Evolutionary conservation across 805 yeast genomes (phyloP), one percentile per base, ranked within the genome.

Genomic region (Pichia cabralensis): DNA sequence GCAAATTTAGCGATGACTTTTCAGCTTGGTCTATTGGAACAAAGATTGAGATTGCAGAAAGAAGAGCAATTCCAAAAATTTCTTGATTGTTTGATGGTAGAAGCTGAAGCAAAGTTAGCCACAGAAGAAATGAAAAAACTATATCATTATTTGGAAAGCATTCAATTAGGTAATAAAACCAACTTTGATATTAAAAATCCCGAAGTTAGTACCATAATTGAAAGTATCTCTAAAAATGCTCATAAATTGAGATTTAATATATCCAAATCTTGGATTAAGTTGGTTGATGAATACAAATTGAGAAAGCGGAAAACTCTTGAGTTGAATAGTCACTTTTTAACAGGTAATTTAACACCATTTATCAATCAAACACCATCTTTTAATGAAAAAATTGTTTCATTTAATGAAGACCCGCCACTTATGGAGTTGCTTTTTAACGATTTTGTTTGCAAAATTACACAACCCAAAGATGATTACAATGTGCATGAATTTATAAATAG

Each of bases 221-320:
- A 28, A 3, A 43, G 36, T 9, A 22, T 41, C 8, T 40, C 35
- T 6, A 43, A 35, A 11, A 49, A 49, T 17, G 24, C 46, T 6
- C 34, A 50, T 26, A 41, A 39, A 8, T 18, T 53, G 14, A 37
- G 49, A 20, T 39, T 52, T 28, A 56, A 66, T 38, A 53, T 66
- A 22, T 62, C 69, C 1, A 57, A 58, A 15, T 65, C 72, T 0
- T 88, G 97, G 97, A 69, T 83, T 16, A 57, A 68, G 17, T 64
- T 82, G 33, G 73, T 83, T 6, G 62, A 64, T 22, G 64, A 67
- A 29, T 69, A 65, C 55, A 64, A 61, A 42, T 41, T 48, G 23
- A 55, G 65, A 40, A 53, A 64, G 48, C 52, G 57, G 3, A 60
- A 61, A 22, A 61, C 67, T 4, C 58, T 69, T 14, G 41, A 50